Evolutionary conservation across 306 rosid genomes (phyloP).

Genomic region (Cucumis hystrix): DNA sequence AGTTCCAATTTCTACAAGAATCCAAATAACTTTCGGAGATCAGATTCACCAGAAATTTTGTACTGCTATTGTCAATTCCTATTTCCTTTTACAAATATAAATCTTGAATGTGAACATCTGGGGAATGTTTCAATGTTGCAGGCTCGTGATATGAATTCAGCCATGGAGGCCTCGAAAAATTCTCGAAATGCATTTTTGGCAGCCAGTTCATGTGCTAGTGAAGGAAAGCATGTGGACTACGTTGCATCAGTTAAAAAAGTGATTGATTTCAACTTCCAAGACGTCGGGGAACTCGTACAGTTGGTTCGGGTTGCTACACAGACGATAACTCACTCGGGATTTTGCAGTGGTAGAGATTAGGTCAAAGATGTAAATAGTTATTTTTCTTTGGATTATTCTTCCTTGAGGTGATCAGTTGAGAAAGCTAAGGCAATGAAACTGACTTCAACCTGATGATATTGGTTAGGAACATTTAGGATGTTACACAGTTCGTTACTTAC

Average conservation of each 20-base stretch:
- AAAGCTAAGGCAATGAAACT: background rate
- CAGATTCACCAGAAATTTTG: background rate
- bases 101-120: background rate
- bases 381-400: constrained; percentile 1
- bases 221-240: constrained; percentile 34
- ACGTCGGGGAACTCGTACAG: constrained; percentile 48
- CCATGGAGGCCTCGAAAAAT: constrained; percentile 17
- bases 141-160: constrained; percentile 5
- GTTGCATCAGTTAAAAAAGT: constrained; percentile 45
- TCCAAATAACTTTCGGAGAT: background rate
- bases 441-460: background rate
- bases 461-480: background rate
- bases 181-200: constrained; percentile 37
- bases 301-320: constrained; percentile 45
- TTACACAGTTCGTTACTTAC: constrained; percentile 20
- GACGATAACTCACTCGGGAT: constrained; percentile 42
- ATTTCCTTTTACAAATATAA: background rate
- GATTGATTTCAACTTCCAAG: constrained; percentile 75
- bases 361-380: constrained; percentile 36
- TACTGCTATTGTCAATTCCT: background rate
- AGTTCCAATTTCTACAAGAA: constrained; percentile 10
- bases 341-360: constrained; percentile 51
- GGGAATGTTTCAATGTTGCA: background rate
- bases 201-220: constrained; percentile 29
- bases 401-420: background rate